Percentiles rank a stretch among this genome's conserved stretches.
phyloP scores from a whole-genome alignment of 306 rosid species.

The Delonix regia region DNA sequence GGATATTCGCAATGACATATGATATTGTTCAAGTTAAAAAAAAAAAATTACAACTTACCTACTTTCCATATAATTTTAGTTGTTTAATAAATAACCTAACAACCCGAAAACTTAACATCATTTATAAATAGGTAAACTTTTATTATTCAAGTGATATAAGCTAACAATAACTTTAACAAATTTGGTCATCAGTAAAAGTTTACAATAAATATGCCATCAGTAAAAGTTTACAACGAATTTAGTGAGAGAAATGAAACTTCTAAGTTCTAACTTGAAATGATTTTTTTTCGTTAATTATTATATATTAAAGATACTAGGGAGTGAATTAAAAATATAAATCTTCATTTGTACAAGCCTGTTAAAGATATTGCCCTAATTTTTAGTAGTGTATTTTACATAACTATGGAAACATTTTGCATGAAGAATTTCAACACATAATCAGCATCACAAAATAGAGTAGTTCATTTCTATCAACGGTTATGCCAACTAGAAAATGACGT shows the following conservation, averaged over 20 bases:
- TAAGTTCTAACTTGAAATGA: too few relatives aligned
- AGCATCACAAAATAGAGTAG: slow-evolving; percentile 25
- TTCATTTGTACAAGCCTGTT: neutral
- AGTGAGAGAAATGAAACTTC: too few relatives aligned
- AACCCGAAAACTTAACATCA: neutral
- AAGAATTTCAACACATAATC: slow-evolving; percentile 15
- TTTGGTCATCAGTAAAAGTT: too few relatives aligned
- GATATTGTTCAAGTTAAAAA: neutral
- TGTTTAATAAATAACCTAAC: neutral
- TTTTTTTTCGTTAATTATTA: neutral
- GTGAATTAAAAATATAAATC: neutral
- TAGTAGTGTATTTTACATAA: slow-evolving; percentile 27
- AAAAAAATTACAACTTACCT: too few relatives aligned
- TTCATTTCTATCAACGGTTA: slow-evolving; percentile 33
- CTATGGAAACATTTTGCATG: slow-evolving; percentile 35
- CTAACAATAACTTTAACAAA: too few relatives aligned
- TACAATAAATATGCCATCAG: too few relatives aligned
- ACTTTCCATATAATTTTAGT: too few relatives aligned
- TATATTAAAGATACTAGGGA: neutral
- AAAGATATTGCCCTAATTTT: neutral
- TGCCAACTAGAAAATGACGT: too few relatives aligned
- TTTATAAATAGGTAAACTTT: neutral
- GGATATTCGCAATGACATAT: neutral
- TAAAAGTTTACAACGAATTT: neutral
- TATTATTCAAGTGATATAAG: too few relatives aligned